Evolutionary conservation across 2,329 filamentous ascomycete genomes (phyloP).

Genomic region (Pestalotiopsis sp.): DNA sequence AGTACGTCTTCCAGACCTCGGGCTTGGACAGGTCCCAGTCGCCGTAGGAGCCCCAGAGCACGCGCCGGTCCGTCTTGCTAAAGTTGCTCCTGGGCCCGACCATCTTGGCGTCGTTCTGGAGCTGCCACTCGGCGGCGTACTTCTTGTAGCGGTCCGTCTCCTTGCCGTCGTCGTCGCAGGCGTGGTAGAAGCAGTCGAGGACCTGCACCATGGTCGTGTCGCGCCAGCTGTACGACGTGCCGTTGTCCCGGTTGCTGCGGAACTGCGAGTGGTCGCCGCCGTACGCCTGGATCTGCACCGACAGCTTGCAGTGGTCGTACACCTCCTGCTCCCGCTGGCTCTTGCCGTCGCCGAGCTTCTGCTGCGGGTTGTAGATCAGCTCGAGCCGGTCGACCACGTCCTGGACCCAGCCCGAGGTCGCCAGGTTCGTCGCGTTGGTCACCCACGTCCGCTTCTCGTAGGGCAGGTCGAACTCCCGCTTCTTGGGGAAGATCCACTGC

Average conservation of each 20-base stretch:
- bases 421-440: conserved; percentile 44
- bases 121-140: not conserved
- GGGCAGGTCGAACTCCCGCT: conserved; percentile 49
- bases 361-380: not conserved
- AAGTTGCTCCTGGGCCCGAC: conserved; percentile 36
- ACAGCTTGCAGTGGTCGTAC: not conserved
- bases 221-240: conserved; percentile 50
- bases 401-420: conserved; percentile 38
- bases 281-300: not conserved
- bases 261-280: conserved; percentile 42
- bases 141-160: not conserved
- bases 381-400: not conserved
- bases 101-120: conserved; percentile 14
- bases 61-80: conserved; percentile 40
- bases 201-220: conserved; percentile 42
- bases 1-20: conserved; percentile 38
- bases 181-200: conserved; percentile 48
- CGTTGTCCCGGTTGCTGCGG: conserved; percentile 42
- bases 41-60: conserved; percentile 44
- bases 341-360: not conserved
- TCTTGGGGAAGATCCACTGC: conserved; percentile 48
- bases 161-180: conserved; percentile 24
- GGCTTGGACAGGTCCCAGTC: conserved; percentile 36
- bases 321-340: not conserved
- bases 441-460: conserved; percentile 50